Percentiles rank a stretch among this genome's conserved stretches.
Conservation (phyloP, 179 eudicot species). For the Actinidia chinensis region DNA sequence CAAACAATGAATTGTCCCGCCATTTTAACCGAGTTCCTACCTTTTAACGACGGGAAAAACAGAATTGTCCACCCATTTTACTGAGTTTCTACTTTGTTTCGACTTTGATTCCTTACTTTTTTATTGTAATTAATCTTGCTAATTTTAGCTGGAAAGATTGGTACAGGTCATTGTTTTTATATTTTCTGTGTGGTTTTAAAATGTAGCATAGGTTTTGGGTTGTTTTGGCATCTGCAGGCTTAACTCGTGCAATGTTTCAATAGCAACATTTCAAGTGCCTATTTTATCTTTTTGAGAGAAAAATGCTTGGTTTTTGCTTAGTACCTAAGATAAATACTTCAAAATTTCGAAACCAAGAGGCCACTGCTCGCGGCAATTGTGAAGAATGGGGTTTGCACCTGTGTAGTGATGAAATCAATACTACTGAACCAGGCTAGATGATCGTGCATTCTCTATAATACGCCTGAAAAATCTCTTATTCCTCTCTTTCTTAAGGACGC, state of each 20-base stretch:
- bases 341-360: constrained; percentile 3
- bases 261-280: background rate
- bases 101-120: background rate
- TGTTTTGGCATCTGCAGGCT: background rate
- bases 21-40: too few species aligned
- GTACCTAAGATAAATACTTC: background rate
- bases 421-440: too few species aligned
- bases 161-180: too few species aligned
- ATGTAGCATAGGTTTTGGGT: background rate
- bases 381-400: background rate
- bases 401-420: background rate
- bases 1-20: background rate
- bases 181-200: background rate
- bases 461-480: too few species aligned
- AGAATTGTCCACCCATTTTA: background rate
- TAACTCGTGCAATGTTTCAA: background rate
- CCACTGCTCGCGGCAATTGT: background rate
- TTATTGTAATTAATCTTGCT: background rate
- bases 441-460: too few species aligned
- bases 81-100: background rate
- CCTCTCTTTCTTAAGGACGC: too few species aligned
- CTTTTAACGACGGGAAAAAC: too few species aligned
- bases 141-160: background rate
- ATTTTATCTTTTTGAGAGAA: background rate
- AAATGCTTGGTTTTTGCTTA: background rate